Base-by-base conservation (phyloP, 139 green algal genomes). In the Auxenochlorella pyrenoidosa region DNA sequence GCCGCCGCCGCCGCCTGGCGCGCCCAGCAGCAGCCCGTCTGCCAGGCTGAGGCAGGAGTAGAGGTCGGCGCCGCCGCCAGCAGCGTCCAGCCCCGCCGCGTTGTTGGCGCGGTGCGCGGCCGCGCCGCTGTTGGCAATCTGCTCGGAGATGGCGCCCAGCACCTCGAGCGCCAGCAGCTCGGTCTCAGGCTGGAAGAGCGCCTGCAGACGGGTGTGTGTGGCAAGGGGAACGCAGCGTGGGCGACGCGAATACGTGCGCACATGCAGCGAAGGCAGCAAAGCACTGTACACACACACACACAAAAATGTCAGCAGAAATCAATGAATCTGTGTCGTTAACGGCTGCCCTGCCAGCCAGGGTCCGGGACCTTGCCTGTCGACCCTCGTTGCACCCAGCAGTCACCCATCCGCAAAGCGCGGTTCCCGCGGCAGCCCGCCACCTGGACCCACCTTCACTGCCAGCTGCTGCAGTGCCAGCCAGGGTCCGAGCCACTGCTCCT, bases 381-480 rank as follows among this genome's bases (percentile, higher is more conserved):
- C n/a, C n/a, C n/a, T n/a, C n/a, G n/a, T n/a, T n/a, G n/a, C n/a
- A n/a, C n/a, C n/a, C n/a, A n/a, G n/a, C n/a, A n/a, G n/a, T n/a
- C n/a, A n/a, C n/a, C n/a, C n/a, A n/a, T n/a, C n/a, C n/a, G n/a
- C n/a, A n/a, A n/a, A n/a, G n/a, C n/a, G n/a, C n/a, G n/a, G n/a
- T n/a, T n/a, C n/a, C n/a, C n/a, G 47, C 47, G 8, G 10, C 47
- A 10, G 6, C 47, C 10, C 10, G 47, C 47, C 47, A 63, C 16
- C 13, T 63, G 54, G 2, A 63, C 54, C 54, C 16, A 63, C 54
- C 82, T 97, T 98, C 32, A 98, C 89, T 18, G 98, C 90, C 68
- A 98, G 87, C 89, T 98, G 95, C 89, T 95, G 95, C 60, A 97
- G 43, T 1, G 89, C 88, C 24, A 95, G 40, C 81, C 90, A 85